Evolutionary conservation across 805 yeast genomes (phyloP).

Genomic region (Teunomyces funiuensis): DNA sequence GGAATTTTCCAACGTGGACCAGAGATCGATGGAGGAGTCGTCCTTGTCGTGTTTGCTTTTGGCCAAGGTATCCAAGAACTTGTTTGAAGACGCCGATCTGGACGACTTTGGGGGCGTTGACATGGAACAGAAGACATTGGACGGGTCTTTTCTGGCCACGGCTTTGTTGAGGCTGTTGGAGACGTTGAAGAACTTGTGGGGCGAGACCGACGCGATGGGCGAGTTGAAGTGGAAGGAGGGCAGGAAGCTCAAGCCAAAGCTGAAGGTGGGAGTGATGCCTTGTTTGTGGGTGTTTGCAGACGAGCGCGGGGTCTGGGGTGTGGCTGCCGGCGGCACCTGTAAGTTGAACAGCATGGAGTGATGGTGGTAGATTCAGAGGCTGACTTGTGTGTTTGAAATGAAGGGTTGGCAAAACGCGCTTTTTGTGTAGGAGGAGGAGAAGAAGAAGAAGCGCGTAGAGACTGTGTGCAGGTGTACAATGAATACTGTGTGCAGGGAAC

Average conservation of each 20-base stretch:
- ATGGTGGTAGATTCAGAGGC: neutral
- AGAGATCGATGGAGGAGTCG: conserved; percentile 24
- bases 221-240: conserved; percentile 43
- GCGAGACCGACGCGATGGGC: conserved; percentile 35
- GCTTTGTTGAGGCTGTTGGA: conserved; percentile 19
- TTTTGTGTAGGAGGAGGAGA: no score
- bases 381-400: no score
- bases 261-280: conserved; percentile 32
- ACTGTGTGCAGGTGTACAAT: no score
- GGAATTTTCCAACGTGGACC: conserved; percentile 26
- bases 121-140: conserved; percentile 15
- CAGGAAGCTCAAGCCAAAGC: conserved; percentile 42
- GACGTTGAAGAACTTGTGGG: conserved; percentile 32
- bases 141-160: conserved; percentile 7
- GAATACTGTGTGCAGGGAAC: no score
- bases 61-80: conserved; percentile 17
- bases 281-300: conserved; percentile 5
- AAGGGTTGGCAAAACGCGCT: no score
- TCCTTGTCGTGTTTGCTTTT: conserved; percentile 7
- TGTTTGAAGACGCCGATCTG: conserved; percentile 9
- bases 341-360: neutral
- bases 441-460: no score
- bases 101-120: conserved; percentile 18
- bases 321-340: conserved; percentile 3
- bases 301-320: conserved; percentile 7